Conservation (phyloP, 2,329 filamentous ascomycete species). For the Bimuria novae-zelandiae region DNA sequence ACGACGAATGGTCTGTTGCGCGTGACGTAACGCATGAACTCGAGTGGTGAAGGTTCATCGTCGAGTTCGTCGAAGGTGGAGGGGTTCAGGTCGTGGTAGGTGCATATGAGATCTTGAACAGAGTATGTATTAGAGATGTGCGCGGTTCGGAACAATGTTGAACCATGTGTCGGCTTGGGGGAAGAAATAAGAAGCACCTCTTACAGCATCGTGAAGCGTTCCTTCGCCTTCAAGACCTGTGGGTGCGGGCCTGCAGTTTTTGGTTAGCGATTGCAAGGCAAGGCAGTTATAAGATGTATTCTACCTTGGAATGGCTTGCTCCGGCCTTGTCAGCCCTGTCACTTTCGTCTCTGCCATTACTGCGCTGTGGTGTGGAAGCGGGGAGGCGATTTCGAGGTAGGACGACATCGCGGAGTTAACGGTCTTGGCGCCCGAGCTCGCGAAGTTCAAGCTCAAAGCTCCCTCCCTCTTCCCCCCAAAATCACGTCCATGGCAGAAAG, state of each 20-base stretch:
- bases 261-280: too few relatives aligned
- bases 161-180: too few relatives aligned
- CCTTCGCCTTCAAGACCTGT: constrained; percentile 31
- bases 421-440: constrained; percentile 12
- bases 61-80: constrained; percentile 63
- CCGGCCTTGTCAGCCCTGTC: constrained; percentile 22
- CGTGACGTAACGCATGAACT: constrained; percentile 79
- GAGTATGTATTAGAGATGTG: too few relatives aligned
- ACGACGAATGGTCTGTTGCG: constrained; percentile 77
- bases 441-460: constrained; percentile 1
- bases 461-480: neutral
- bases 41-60: constrained; percentile 71
- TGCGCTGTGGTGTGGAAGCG: neutral
- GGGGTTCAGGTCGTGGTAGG: constrained; percentile 75
- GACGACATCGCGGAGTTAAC: constrained; percentile 5
- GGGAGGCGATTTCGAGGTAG: neutral
- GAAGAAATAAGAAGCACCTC: constrained; percentile 37
- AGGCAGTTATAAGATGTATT: too few relatives aligned
- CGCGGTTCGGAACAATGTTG: too few relatives aligned
- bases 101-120: constrained; percentile 64
- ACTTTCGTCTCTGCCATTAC: neutral
- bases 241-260: constrained; percentile 31
- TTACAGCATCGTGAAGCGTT: constrained; percentile 40
- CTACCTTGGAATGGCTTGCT: constrained; percentile 27
- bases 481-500: neutral